Base-by-base conservation (phyloP, 225 moss, liverwort and hornwort species). In the Sphagnum contortum region DNA sequence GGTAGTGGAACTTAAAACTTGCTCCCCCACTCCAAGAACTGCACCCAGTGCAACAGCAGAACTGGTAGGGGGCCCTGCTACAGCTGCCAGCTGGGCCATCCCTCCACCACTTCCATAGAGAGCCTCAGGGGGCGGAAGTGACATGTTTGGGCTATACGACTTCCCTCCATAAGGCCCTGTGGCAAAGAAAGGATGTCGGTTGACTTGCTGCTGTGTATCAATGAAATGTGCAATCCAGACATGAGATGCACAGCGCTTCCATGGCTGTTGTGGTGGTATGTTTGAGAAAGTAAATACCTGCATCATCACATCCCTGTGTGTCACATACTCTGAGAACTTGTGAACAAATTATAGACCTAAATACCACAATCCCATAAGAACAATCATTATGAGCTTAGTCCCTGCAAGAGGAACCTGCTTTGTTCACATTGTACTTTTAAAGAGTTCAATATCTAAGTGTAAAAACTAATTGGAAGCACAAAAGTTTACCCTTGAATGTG, bases 211-310 rank as follows among this genome's bases (percentile, higher is more conserved):
- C 72, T 94, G 88, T 71, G 79, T 50, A 46, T 91, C 90, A 58
- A 94, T 94, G 68, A 90, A 94, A 65, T 83, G 94, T 3, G 94
- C 94, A 11, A 94, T 94, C 70, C 87, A 87, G 48, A 94, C 94
- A 73, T 94, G 94, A 59, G 58, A 78, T 49, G 94, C 91, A 76
- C 94, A 89, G 14, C 94, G 87, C 64, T 94, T 94, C 84, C 79
- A 88, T n/a, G 73, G 12, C 4, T 65, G 67, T 47, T 77, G 77
- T 8, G 71, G 44, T 50, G 79, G 82, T 68, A 83, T 64, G 61
- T 79, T 48, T 29, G 29, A 29, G 29, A 29, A 29, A 29, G 29
- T 1, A 29, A 29, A 29, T 48, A 72, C 55, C 71, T 69, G 70
- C 69, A 66, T 45, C 49, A 48, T 48, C 10, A 44, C 4, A 8